phyloP scores from a whole-genome alignment of 2,329 filamentous ascomycete species.

The Paracamarosporium sp. region DNA sequence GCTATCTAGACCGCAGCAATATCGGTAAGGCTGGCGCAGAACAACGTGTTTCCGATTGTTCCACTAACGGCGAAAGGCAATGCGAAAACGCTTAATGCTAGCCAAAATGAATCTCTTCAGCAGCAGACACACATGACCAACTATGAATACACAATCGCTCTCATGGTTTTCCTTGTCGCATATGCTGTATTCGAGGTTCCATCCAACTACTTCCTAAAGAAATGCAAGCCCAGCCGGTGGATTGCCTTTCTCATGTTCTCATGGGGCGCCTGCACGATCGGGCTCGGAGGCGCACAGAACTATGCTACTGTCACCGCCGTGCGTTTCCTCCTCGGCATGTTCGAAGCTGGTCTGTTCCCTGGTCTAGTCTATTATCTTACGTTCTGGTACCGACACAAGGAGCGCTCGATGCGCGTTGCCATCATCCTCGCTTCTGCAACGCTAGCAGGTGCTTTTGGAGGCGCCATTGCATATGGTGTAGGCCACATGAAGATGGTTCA shows the following conservation, averaged over 20 bases:
- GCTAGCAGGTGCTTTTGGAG: constrained; percentile 62
- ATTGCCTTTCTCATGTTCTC: constrained; percentile 52
- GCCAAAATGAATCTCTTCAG: constrained; percentile 67
- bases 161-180: constrained; percentile 38
- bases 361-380: constrained; percentile 59
- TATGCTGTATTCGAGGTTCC: constrained; percentile 55
- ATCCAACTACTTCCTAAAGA: constrained; percentile 67
- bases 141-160: constrained; percentile 56
- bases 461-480: constrained; percentile 61
- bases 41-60: neutral
- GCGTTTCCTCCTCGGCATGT: constrained; percentile 49
- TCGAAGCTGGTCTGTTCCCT: constrained; percentile 37
- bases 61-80: neutral
- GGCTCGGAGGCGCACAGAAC: constrained; percentile 52
- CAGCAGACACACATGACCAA: constrained; percentile 67
- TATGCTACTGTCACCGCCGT: constrained; percentile 50
- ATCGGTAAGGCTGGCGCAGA: constrained; percentile 44
- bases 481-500: constrained; percentile 48
- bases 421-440: constrained; percentile 64
- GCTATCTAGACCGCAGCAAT: constrained; percentile 38
- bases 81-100: constrained; percentile 62
- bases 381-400: constrained; percentile 64
- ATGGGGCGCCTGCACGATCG: constrained; percentile 54
- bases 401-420: constrained; percentile 65
- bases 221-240: constrained; percentile 55